Evolutionary conservation across 192 early-diverging fungal genomes (phyloP).

Genomic region (Linnemannia hyalina): DNA sequence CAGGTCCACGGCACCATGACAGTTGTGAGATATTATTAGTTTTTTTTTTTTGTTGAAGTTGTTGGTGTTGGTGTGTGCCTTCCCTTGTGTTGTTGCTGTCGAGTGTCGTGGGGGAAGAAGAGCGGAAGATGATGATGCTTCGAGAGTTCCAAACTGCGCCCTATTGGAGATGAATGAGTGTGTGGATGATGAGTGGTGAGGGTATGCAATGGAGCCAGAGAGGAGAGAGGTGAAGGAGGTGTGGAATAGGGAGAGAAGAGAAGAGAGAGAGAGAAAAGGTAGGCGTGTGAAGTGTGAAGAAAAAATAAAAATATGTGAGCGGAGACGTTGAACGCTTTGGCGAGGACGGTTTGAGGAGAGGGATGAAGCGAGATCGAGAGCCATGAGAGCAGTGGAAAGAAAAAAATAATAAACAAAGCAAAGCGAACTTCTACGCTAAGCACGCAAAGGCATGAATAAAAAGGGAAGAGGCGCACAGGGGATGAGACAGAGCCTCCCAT

Average conservation of each 20-base stretch:
- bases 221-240: not conserved
- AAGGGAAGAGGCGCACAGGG: too few species aligned
- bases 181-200: not conserved
- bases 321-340: not conserved
- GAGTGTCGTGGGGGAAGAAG: not conserved
- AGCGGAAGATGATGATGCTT: not conserved
- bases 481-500: too few species aligned
- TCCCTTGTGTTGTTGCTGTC: not conserved
- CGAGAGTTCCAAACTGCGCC: not conserved
- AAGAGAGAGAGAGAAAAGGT: not conserved
- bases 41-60: not conserved
- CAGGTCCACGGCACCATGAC: slow-evolving; percentile 20
- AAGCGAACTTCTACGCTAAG: not conserved
- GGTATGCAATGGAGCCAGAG: not conserved
- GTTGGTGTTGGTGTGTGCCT: not conserved
- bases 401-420: not conserved
- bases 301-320: not conserved
- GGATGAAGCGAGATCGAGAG: not conserved
- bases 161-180: not conserved
- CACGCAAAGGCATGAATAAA: not conserved
- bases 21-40: not conserved
- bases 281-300: not conserved
- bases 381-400: not conserved
- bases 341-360: not conserved
- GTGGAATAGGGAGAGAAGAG: not conserved